Base-by-base conservation (phyloP, 179 eudicot genomes). In the Actinidia arguta region DNA sequence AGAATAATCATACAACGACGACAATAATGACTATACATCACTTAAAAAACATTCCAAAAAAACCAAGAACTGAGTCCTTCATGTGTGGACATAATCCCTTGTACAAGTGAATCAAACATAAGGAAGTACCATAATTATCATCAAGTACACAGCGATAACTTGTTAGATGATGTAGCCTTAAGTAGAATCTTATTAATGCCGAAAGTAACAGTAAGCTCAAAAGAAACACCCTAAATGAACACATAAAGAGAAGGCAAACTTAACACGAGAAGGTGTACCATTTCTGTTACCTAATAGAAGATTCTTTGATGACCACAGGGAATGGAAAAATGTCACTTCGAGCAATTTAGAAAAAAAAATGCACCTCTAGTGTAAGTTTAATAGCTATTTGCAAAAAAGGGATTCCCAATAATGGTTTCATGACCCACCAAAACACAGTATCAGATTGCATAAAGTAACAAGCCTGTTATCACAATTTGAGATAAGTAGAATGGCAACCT, bases 371-470 rank as follows among this genome's bases (percentile, higher is more conserved):
- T 20, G 92, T 88, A 81, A 90, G 86, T 31, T 31, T 31, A 77
- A 90, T 80, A 73, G 84, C 80, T 80, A 75, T 68, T 89, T 82
- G 94, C 82, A 94, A 81, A 78, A 78, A 83, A 87, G 96, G 98
- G 25, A 93, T 78, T 71, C 82, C 83, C 36, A 89, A 62, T 24
- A 91, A 76, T 52, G 92, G 83, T 85, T 87, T 91, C 31, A 88
- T 36, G 67, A 95, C 88, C 98, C 94, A 94, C 98, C 96, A 94
- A 68, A 86, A 81, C 96, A 95, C 27, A 90, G 36, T 52, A 89
- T 14, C 50, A 84, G 80, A 81, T 84, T 86, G 86, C 91, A 88
- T 50, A 87, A 88, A 51, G 87, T 78, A 73, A 76, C 67, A 82
- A 80, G 93, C 3, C 93, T 86, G 67, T 52, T 79, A 36, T 78